phyloP scores from a whole-genome alignment of 208 protist species.

The Plasmodiophora brassicae region DNA sequence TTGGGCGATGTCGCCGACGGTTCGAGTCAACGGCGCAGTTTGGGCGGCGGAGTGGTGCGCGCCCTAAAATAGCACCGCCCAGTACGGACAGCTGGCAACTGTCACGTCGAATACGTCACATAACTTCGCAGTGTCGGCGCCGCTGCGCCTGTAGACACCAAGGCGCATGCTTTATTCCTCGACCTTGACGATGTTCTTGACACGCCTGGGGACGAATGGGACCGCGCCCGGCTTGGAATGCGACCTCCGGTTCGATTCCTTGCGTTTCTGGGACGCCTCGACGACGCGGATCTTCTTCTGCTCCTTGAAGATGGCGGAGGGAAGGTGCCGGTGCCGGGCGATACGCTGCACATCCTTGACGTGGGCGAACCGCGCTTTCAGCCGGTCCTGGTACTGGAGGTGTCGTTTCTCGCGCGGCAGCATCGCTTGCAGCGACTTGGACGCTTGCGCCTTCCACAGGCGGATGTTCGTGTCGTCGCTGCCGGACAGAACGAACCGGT shows the following conservation, averaged over 20 bases:
- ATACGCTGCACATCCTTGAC: not conserved
- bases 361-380: conserved; percentile 11
- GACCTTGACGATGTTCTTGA: not conserved
- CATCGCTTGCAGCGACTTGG: not conserved
- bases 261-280: not conserved
- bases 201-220: not conserved
- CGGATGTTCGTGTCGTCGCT: conserved; percentile 48
- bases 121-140: too few relatives aligned
- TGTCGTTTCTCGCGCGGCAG: not conserved
- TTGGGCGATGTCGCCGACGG: too few relatives aligned
- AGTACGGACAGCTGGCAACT: too few relatives aligned
- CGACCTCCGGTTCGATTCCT: not conserved
- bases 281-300: not conserved
- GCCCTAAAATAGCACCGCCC: too few relatives aligned
- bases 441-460: conserved; percentile 49
- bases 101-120: too few relatives aligned
- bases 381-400: not conserved
- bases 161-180: not conserved
- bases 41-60: too few relatives aligned
- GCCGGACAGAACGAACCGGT: conserved; percentile 42
- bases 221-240: conserved; percentile 7
- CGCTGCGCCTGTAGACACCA: too few relatives aligned
- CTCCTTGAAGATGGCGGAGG: not conserved
- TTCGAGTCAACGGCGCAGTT: too few relatives aligned
- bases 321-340: not conserved